Percentiles rank a stretch among this genome's conserved stretches.
phyloP scores from a whole-genome alignment of 129 eudicot genomes.

The Deinandra increscens region DNA sequence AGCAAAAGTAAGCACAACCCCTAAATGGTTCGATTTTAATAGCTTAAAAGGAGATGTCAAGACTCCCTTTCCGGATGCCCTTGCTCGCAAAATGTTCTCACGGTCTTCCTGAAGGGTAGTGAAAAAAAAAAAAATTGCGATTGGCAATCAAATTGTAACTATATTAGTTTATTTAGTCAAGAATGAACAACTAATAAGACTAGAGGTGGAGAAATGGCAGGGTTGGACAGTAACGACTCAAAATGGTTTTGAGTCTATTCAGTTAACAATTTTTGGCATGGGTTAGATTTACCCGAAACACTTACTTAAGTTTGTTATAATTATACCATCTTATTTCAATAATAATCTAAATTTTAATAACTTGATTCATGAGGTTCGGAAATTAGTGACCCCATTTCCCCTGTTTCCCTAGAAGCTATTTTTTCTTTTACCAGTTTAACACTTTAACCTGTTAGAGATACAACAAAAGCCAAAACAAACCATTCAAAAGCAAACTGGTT shows the following conservation, averaged over 20 bases:
- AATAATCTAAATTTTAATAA: no score
- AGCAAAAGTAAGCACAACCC: slow-evolving; percentile 91
- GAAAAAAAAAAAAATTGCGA: slow-evolving; percentile 4
- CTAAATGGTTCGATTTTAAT: slow-evolving; percentile 78
- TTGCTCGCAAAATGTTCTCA: slow-evolving; percentile 86
- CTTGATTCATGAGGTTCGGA: background rate
- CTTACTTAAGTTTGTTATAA: background rate
- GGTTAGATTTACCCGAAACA: slow-evolving; percentile 1
- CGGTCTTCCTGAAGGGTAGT: slow-evolving; percentile 71
- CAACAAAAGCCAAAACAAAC: background rate
- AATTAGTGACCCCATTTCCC: background rate
- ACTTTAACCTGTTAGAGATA: background rate
- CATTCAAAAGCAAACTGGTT: background rate
- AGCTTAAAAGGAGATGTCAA: slow-evolving; percentile 85
- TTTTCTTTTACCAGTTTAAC: background rate
- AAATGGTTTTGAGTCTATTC: background rate
- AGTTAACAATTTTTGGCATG: background rate
- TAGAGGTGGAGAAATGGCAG: background rate
- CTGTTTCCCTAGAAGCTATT: background rate
- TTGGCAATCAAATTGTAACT: background rate
- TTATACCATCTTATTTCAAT: background rate
- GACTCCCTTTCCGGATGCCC: slow-evolving; percentile 94
- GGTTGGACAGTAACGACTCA: background rate
- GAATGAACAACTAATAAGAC: slow-evolving; percentile 12
- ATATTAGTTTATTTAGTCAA: background rate